Percentiles rank a stretch among this genome's conserved stretches.
These are phyloP conservation scores for Pharus latifolius DNA, from an alignment of 176 grass and related monocot species.

Conservation along the genomic window DNA sequence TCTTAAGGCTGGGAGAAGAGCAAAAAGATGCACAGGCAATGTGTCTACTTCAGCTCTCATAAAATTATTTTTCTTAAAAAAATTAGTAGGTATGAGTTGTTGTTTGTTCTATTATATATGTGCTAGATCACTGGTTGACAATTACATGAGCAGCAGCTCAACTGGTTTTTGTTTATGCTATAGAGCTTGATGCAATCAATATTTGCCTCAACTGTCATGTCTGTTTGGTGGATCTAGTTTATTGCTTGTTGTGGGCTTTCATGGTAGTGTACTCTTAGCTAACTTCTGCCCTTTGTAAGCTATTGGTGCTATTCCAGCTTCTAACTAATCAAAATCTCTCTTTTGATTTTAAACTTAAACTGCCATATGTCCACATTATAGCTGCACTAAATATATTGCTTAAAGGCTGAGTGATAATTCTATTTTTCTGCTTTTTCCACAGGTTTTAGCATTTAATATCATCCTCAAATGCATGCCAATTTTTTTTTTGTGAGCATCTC, in stretches of 20 bases:
- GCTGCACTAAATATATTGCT: background rate
- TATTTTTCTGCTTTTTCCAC: background rate
- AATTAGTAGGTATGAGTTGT: background rate
- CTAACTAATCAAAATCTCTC: background rate
- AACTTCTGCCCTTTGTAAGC: background rate
- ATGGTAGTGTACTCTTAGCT: background rate
- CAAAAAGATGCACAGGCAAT: background rate
- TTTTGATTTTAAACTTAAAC: background rate
- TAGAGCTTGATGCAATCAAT: background rate
- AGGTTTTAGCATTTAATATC: background rate
- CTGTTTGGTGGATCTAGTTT: background rate
- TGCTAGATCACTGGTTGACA: no score
- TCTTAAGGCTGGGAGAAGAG: background rate
- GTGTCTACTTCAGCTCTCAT: background rate
- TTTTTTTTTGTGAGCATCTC: background rate
- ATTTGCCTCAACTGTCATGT: background rate
- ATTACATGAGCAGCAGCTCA: background rate
- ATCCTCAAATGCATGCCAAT: constrained; percentile 5
- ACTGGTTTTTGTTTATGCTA: background rate
- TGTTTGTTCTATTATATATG: no score
- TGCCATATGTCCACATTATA: background rate
- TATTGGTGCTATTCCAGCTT: background rate
- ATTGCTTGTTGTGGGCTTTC: background rate
- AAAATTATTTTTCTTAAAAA: constrained; percentile 11
- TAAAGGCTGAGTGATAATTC: background rate